A percentile compares a stretch with the other conserved stretches of the same genome.
Conservation (phyloP, 2,329 filamentous ascomycete species). For the Clarireedia homoeocarpa region DNA sequence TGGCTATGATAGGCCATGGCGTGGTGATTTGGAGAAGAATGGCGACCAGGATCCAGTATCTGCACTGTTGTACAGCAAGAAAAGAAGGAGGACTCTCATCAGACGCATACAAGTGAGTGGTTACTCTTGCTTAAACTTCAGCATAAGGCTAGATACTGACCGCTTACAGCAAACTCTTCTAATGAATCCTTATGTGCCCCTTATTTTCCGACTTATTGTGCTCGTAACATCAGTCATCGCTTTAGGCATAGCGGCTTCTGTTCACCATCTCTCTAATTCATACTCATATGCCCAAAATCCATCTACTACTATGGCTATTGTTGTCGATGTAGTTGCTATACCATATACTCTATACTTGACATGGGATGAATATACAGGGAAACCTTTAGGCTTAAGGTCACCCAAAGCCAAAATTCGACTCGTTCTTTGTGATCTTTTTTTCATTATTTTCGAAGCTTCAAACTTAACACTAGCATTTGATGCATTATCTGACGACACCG, state of each 20-base stretch:
- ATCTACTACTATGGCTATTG: conserved; percentile 81
- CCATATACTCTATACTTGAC: conserved; percentile 91
- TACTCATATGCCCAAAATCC: conserved; percentile 49
- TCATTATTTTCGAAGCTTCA: conserved; percentile 94
- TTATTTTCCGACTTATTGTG: conserved; percentile 74
- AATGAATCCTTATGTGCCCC: conserved; percentile 62
- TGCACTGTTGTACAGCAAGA: conserved; percentile 24
- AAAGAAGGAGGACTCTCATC: conserved; percentile 20
- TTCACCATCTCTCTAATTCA: conserved; percentile 48
- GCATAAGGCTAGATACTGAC: conserved; percentile 5
- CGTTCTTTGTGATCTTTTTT: conserved; percentile 86
- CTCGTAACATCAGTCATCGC: conserved; percentile 77
- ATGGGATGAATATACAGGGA: conserved; percentile 92
- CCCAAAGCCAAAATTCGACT: conserved; percentile 81
- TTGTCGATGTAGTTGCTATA: conserved; percentile 81
- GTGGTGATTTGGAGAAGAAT: conserved; percentile 25
- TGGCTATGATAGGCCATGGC: conserved; percentile 30
- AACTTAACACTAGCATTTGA: conserved; percentile 88
- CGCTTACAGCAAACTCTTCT: conserved; percentile 22
- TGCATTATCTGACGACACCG: conserved; percentile 58
- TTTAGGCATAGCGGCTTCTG: conserved; percentile 67
- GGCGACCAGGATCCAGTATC: conserved; percentile 24
- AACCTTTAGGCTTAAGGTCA: conserved; percentile 79
- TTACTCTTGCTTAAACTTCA: no score
- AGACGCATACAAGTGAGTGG: conserved; percentile 23